Conservation (phyloP, 2,329 filamentous ascomycete species). For the Ophiostoma quercus region DNA sequence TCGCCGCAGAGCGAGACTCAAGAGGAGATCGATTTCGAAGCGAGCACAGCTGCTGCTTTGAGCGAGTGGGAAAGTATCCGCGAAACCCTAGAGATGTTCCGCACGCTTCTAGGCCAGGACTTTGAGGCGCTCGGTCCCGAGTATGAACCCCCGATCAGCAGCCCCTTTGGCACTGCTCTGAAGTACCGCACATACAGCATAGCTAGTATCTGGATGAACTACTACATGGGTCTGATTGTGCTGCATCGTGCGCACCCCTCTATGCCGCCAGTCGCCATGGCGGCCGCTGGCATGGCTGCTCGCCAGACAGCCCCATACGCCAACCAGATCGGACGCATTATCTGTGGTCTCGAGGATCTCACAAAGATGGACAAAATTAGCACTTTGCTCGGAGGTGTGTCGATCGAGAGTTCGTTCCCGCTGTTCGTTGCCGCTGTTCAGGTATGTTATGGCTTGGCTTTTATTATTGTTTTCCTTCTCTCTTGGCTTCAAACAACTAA, state of each 20-base stretch:
- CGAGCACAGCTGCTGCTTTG: constrained; percentile 63
- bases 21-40: constrained; percentile 56
- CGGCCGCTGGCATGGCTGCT: constrained; percentile 75
- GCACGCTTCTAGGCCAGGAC: constrained; percentile 61
- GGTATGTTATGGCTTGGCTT: constrained; percentile 37
- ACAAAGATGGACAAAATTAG: constrained; percentile 56
- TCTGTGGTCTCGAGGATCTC: constrained; percentile 62
- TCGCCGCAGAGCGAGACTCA: constrained; percentile 41
- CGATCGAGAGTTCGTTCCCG: constrained; percentile 76
- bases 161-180: constrained; percentile 76
- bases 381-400: constrained; percentile 70
- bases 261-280: constrained; percentile 88
- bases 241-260: constrained; percentile 76
- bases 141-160: constrained; percentile 53
- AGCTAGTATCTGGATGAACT: constrained; percentile 80
- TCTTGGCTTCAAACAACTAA: background rate
- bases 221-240: constrained; percentile 77
- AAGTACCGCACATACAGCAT: constrained; percentile 85
- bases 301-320: constrained; percentile 65
- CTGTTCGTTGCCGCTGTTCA: constrained; percentile 80
- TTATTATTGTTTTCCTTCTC: constrained; percentile 25
- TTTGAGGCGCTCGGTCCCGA: constrained; percentile 73
- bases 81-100: constrained; percentile 63
- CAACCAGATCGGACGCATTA: constrained; percentile 71
- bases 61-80: constrained; percentile 74